Conservation (phyloP, 306 rosid species). For the Acacia acuminata region DNA sequence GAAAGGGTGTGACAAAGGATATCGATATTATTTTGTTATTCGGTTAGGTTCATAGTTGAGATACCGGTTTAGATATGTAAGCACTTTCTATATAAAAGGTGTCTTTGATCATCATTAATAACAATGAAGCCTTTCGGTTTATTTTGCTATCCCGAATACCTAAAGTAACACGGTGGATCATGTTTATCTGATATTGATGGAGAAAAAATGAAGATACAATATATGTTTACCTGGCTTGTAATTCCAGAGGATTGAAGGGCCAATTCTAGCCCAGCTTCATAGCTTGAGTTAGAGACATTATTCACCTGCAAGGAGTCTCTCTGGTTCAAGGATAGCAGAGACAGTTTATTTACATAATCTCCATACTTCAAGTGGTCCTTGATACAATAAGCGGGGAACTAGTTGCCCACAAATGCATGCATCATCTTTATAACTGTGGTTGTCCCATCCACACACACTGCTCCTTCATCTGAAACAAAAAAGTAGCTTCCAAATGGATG, state of each 20-base stretch:
- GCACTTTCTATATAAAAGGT: too few species aligned
- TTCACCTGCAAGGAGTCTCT: slow-evolving; percentile 31
- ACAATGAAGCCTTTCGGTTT: too few species aligned
- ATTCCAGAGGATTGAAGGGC: slow-evolving; percentile 63
- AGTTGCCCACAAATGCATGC: slow-evolving; percentile 47
- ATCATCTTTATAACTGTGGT: slow-evolving; percentile 59
- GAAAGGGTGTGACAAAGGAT: background rate
- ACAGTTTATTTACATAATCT: slow-evolving; percentile 48
- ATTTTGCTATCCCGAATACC: too few species aligned
- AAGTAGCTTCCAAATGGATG: slow-evolving; percentile 73
- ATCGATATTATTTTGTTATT: too few species aligned
- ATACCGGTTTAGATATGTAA: too few species aligned
- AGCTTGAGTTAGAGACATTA: slow-evolving; percentile 50
- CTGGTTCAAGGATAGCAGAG: slow-evolving; percentile 43
- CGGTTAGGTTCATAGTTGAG: too few species aligned
- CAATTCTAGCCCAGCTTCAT: slow-evolving; percentile 67
- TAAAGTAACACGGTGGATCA: background rate
- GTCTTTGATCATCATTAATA: too few species aligned
- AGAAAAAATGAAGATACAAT: background rate
- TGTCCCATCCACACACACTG: slow-evolving; percentile 61
- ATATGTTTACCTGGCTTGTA: slow-evolving; percentile 46
- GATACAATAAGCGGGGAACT: slow-evolving; percentile 42
- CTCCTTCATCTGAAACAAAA: slow-evolving; percentile 66
- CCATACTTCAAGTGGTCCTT: slow-evolving; percentile 76
- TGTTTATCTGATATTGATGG: background rate